Conservation (phyloP, 2,329 filamentous ascomycete genomes). For the Colletotrichum horii region DNA sequence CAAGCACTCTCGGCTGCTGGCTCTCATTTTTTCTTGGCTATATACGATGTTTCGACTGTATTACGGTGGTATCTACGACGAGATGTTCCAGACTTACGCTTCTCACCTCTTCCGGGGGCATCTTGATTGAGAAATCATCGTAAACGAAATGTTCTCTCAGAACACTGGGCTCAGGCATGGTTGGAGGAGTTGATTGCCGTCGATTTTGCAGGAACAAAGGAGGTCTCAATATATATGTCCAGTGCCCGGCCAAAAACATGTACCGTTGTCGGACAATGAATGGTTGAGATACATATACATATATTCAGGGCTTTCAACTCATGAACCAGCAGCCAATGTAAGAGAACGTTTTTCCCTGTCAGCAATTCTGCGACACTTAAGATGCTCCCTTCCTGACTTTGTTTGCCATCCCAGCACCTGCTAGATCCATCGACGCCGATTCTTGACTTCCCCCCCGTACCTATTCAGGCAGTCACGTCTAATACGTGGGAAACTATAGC, state of each 20-base stretch:
- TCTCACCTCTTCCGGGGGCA: neutral
- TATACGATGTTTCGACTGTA: neutral
- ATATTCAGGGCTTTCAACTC: neutral
- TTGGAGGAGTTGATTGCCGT: neutral
- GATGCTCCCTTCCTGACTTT: neutral
- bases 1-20: neutral
- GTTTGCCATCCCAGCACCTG: accelerated
- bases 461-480: neutral
- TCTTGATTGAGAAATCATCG: neutral
- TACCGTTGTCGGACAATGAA: neutral
- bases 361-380: neutral
- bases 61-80: neutral
- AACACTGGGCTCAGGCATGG: neutral
- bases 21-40: neutral
- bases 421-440: neutral
- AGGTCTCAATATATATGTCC: neutral
- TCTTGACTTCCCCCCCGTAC: neutral
- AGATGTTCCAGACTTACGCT: neutral
- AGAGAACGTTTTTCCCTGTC: too few species aligned
- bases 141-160: neutral
- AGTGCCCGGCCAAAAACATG: neutral
- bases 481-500: neutral
- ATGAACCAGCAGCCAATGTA: neutral
- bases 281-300: neutral
- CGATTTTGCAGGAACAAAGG: neutral